Conservation (phyloP, 139 green algal genomes). For the Ulvella scutata region DNA sequence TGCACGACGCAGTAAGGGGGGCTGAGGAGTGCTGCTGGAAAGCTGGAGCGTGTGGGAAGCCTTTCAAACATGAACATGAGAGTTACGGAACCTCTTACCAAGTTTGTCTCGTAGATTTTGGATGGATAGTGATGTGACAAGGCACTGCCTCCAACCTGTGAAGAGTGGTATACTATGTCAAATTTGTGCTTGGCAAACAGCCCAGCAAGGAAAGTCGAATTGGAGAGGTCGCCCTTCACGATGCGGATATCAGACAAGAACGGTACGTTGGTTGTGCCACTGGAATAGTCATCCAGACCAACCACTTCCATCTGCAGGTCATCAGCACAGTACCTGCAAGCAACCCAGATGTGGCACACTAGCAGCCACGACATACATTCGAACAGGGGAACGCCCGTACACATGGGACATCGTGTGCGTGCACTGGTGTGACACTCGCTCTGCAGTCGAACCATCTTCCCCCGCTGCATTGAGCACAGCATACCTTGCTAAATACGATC, state of each 20-base stretch:
- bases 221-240: neutral
- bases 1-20: too few relatives aligned
- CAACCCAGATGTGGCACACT: neutral
- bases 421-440: neutral
- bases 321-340: neutral
- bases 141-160: neutral
- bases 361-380: neutral
- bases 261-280: neutral
- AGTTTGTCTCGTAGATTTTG: neutral
- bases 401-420: neutral
- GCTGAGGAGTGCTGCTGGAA: neutral
- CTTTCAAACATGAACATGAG: neutral
- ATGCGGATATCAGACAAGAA: constrained; percentile 1
- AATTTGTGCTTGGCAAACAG: constrained; percentile 2
- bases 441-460: neutral
- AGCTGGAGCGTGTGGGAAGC: neutral
- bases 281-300: neutral
- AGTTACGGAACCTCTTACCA: too few relatives aligned
- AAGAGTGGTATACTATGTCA: neutral
- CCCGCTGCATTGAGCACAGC: neutral
- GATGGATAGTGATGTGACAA: neutral
- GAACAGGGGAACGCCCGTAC: neutral
- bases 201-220: neutral
- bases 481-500: neutral
- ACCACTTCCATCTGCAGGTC: neutral